phyloP scores from a whole-genome alignment of 768 basidiomycete species.

The Cystofilobasidium bisporidii region DNA sequence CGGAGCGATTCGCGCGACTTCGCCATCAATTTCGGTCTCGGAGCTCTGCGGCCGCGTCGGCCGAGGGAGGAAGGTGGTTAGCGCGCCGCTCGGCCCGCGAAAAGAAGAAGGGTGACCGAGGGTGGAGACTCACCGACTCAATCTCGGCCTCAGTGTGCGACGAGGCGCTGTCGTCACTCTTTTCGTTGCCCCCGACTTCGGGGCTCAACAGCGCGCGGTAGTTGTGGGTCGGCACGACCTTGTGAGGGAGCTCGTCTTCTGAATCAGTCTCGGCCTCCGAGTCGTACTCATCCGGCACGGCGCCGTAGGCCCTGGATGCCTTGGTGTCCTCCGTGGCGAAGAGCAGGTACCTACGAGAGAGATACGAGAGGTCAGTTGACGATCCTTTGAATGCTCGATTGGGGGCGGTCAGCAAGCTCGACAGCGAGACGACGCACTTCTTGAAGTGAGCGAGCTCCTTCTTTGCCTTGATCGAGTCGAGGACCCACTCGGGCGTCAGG shows the following conservation, averaged over 20 bases:
- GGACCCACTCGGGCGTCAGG: conserved; percentile 75
- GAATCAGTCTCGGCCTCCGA: not conserved
- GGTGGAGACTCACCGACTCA: not conserved
- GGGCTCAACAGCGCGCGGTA: not conserved
- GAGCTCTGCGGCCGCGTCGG: too few species aligned
- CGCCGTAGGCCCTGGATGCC: not conserved
- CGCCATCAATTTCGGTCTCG: too few species aligned
- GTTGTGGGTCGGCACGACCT: too few species aligned
- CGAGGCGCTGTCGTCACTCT: not conserved
- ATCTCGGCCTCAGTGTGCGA: conserved; percentile 7
- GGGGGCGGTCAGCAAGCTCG: too few species aligned
- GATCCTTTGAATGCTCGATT: not conserved
- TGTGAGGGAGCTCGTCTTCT: not conserved
- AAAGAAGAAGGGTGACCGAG: too few species aligned
- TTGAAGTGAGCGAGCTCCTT: conserved; percentile 49
- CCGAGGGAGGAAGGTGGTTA: too few species aligned
- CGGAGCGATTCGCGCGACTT: too few species aligned
- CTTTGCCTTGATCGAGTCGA: conserved; percentile 59
- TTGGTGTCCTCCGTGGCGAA: conserved; percentile 6
- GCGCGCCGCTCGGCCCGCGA: too few species aligned
- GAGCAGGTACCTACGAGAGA: conserved; percentile 19
- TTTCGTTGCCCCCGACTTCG: not conserved
- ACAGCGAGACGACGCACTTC: conserved; percentile 25
- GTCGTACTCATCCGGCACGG: not conserved
- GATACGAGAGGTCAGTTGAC: not conserved